Evolutionary conservation across 306 rosid species (phyloP), one percentile per base, ranked within the genome.

Genomic region (Astragalus membranaceus): DNA sequence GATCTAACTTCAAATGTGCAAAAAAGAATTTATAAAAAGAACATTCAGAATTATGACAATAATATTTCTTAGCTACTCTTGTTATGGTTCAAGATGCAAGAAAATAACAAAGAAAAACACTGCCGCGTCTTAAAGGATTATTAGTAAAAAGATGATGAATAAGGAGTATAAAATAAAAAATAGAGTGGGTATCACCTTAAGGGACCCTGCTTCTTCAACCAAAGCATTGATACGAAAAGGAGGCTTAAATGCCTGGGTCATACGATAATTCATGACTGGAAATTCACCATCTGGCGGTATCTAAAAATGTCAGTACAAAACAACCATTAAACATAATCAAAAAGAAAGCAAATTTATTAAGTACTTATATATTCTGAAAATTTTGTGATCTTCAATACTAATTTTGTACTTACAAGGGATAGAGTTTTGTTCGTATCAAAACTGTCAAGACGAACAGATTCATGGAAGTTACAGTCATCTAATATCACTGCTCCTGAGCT

Each of bases 401-500:
- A 10, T 55, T 37, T 41, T 51, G 70, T 56, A 84, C 95, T 81
- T 75, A 90, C 97, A 81, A 90, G 73, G 72, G 86, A 75, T 78
- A 90, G 78, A 75, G 97, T 88, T 85, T 48, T 86, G 76, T 90
- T 91, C 13, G 68, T 43, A 47, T 88, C 92, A 70, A 90, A 90
- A 80, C 67, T 86, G 69, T 90, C 97, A 68, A 90, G 95, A 62
- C 81, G 95, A 58, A 90, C 97, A 65, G 97, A 88, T 81, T 90
- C 95, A 78, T 90, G 97, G 81, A 90, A 90, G 84, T 90, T 88
- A 73, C 97, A 90, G 73, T 90, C 97, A 81, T 88, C 97, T 68
- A 90, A 86, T 66, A 88, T 16, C 75, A 90, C 97, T 43, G 87
- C 68, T 66, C 87, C 92, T 13, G 92, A 86, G 75, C 88, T 88